A percentile compares a stretch with the other conserved stretches of the same genome.
Conservation (phyloP, 1,284 basidiomycete genomes). For the Pseudomicrostroma phylloplanum region DNA sequence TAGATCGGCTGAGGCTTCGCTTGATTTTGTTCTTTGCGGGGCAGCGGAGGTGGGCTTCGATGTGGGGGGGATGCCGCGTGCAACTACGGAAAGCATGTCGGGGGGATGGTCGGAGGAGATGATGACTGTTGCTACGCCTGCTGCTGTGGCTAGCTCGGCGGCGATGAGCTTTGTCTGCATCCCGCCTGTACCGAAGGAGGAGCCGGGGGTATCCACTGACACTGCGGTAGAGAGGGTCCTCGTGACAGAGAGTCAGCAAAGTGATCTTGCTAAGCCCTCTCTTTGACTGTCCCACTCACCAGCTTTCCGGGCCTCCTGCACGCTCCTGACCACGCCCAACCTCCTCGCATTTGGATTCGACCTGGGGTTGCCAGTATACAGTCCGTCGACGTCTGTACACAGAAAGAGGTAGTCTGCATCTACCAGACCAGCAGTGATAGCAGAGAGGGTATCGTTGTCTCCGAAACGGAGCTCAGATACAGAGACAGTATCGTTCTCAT, state of each 20-base stretch:
- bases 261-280: too few species aligned
- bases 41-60: background rate
- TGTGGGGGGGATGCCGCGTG: slow-evolving; percentile 19
- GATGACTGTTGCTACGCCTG: slow-evolving; percentile 90
- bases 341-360: slow-evolving; percentile 75
- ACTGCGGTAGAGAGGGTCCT: slow-evolving; percentile 56
- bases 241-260: too few species aligned
- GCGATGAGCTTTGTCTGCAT: slow-evolving; percentile 99
- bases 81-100: slow-evolving; percentile 74
- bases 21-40: background rate
- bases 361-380: slow-evolving; percentile 92
- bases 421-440: slow-evolving; percentile 92
- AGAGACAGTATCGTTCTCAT: slow-evolving; percentile 50
- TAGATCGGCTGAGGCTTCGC: slow-evolving; percentile 5
- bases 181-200: slow-evolving; percentile 88
- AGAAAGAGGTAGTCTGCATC: slow-evolving; percentile 96
- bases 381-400: slow-evolving; percentile 89
- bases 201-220: slow-evolving; percentile 82
- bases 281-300: slow-evolving; percentile 56
- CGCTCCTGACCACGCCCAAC: slow-evolving; percentile 75
- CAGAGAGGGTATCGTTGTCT: slow-evolving; percentile 95
- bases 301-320: slow-evolving; percentile 71
- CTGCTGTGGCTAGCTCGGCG: slow-evolving; percentile 90
- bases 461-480: slow-evolving; percentile 90
- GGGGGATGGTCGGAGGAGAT: slow-evolving; percentile 59